Conservation (phyloP, 148 eudicot species). For the Euryodendron excelsum region DNA sequence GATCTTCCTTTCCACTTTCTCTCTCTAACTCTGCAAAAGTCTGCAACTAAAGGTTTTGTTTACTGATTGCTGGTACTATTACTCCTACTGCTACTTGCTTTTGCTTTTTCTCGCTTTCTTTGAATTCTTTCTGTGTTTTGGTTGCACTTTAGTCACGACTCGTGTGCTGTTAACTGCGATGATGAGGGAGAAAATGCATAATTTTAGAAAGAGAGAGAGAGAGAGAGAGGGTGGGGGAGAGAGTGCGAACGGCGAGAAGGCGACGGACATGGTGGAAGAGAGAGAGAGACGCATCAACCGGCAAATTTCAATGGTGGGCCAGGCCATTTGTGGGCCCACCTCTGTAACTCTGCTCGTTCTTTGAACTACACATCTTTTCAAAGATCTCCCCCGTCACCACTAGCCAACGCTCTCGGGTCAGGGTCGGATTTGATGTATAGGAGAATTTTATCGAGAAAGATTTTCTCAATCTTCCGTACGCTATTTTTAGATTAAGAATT, state of each 20-base stretch:
- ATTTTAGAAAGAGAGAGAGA: background rate
- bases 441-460: too few relatives aligned
- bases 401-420: too few relatives aligned
- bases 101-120: slow-evolving; percentile 10
- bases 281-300: background rate
- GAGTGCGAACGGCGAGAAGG: background rate
- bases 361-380: slow-evolving; percentile 25
- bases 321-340: slow-evolving; percentile 6
- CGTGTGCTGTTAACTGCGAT: slow-evolving; percentile 9
- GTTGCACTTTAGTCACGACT: slow-evolving; percentile 9
- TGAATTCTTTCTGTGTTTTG: background rate
- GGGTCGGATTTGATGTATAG: background rate
- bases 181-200: background rate
- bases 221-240: background rate
- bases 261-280: background rate
- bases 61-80: background rate
- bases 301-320: background rate
- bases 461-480: too few relatives aligned
- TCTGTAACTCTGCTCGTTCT: slow-evolving; percentile 22
- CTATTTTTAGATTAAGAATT: too few relatives aligned
- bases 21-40: slow-evolving; percentile 2
- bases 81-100: background rate
- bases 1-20: background rate
- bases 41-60: slow-evolving; percentile 1
- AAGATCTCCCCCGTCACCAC: background rate